These are phyloP conservation scores for Saksenaea vasiformis DNA, from an alignment of 371 early-diverging fungal species.

Conservation along the genomic window DNA sequence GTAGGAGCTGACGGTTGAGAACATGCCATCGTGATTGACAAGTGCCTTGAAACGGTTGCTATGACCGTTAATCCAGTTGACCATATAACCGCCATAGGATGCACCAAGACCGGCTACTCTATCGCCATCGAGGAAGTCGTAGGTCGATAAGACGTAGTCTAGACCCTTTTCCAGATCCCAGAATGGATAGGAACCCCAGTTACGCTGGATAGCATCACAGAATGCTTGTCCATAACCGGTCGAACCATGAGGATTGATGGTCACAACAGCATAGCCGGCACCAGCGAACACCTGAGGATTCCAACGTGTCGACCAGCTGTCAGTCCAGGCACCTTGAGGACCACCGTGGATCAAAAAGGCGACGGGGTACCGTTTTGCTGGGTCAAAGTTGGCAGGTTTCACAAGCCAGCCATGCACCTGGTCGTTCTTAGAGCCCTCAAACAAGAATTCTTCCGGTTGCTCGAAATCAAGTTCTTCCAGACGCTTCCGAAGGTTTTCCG, in stretches of 20 bases:
- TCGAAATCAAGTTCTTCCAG: constrained; percentile 37
- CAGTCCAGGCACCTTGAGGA: constrained; percentile 74
- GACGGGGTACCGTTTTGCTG: constrained; percentile 67
- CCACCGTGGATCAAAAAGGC: constrained; percentile 89
- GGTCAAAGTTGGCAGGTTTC: constrained; percentile 67
- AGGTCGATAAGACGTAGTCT: constrained; percentile 61
- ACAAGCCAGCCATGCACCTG: constrained; percentile 74
- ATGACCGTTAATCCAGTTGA: constrained; percentile 70
- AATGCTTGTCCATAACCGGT: constrained; percentile 83
- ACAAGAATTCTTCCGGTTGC: constrained; percentile 64
- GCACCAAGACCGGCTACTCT: constrained; percentile 77
- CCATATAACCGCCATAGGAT: constrained; percentile 86
- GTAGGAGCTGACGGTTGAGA: constrained; percentile 63
- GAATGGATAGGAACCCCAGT: constrained; percentile 84
- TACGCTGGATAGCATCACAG: constrained; percentile 68
- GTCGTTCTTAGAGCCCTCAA: constrained; percentile 66
- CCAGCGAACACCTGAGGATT: constrained; percentile 75
- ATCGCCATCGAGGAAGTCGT: constrained; percentile 61
- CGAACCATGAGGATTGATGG: constrained; percentile 81
- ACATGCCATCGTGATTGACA: constrained; percentile 87
- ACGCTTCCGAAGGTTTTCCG: constrained; percentile 28
- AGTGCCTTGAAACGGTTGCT: constrained; percentile 69
- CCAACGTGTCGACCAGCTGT: constrained; percentile 73
- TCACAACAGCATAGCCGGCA: constrained; percentile 77
- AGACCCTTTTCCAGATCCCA: constrained; percentile 76